Evolutionary conservation across 1,139 yeast genomes (phyloP).

Genomic region (Magnusiomyces fungicola): DNA sequence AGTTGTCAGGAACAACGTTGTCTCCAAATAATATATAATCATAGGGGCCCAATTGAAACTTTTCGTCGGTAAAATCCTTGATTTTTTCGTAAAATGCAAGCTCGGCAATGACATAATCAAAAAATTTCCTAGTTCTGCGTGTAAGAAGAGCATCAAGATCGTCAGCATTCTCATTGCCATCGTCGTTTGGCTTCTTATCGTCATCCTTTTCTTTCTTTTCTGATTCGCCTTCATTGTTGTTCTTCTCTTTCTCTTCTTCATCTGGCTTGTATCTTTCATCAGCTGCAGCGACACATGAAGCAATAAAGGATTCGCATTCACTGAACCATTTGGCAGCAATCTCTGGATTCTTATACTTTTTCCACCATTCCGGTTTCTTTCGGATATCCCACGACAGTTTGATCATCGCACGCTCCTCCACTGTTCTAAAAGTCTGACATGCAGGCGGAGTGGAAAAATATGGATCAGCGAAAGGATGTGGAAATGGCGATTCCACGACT

Average conservation of each 20-base stretch:
- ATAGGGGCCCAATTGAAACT: conserved; percentile 11
- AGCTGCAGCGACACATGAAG: too few relatives aligned
- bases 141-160: not conserved
- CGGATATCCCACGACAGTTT: conserved; percentile 29
- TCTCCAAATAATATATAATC: conserved; percentile 16
- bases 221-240: too few relatives aligned
- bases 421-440: not conserved
- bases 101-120: conserved; percentile 19
- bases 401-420: conserved; percentile 29
- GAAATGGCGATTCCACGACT: conserved; percentile 4
- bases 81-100: conserved; percentile 15
- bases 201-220: too few relatives aligned
- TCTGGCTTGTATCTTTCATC: not conserved
- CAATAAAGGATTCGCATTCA: too few relatives aligned
- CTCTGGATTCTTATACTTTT: conserved; percentile 29
- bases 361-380: conserved; percentile 34
- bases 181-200: too few relatives aligned
- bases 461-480: not conserved
- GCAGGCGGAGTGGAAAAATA: not conserved
- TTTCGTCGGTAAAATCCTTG: conserved; percentile 9
- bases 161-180: too few relatives aligned
- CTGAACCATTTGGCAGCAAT: conserved; percentile 33
- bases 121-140: not conserved
- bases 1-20: conserved; percentile 12
- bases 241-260: not conserved